phyloP scores from a whole-genome alignment of 257 asterid genomes.

The Plantago ovata region DNA sequence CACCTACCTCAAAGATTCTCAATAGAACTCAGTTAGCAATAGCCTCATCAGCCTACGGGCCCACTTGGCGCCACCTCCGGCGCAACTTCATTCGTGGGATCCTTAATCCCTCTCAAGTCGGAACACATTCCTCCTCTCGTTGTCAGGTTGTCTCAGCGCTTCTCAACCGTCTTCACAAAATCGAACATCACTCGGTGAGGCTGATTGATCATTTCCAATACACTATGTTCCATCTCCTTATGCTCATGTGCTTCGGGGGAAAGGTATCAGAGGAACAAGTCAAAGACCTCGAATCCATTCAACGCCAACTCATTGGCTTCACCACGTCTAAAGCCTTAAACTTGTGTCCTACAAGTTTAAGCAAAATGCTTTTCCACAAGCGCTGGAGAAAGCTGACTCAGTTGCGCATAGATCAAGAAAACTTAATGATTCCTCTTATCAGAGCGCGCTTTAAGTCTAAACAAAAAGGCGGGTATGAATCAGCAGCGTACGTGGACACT shows the following conservation, averaged over 20 bases:
- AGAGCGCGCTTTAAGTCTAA: conserved; percentile 38
- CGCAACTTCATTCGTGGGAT: conserved; percentile 42
- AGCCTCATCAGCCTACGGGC: conserved; percentile 31
- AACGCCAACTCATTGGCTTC: conserved; percentile 23
- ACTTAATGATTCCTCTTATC: conserved; percentile 40
- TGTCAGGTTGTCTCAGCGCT: conserved; percentile 32
- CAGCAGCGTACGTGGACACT: conserved; percentile 54
- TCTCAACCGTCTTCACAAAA: conserved; percentile 18
- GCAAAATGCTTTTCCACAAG: conserved; percentile 36
- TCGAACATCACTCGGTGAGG: conserved; percentile 20
- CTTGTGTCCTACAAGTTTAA: conserved; percentile 38
- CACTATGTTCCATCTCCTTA: conserved; percentile 53
- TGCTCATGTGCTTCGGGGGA: conserved; percentile 61
- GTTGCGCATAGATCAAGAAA: conserved; percentile 39
- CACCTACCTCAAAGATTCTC: conserved; percentile 3
- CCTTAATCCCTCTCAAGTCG: conserved; percentile 36
- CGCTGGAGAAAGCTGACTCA: conserved; percentile 39
- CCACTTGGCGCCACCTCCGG: conserved; percentile 49
- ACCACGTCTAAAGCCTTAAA: conserved; percentile 30
- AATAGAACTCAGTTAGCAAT: conserved; percentile 11
- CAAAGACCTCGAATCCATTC: conserved; percentile 37
- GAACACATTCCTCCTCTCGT: conserved; percentile 31
- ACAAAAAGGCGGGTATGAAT: conserved; percentile 4
- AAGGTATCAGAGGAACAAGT: conserved; percentile 45
- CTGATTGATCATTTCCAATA: conserved; percentile 46